Evolutionary conservation across 305 asterid species (phyloP), one percentile per base, ranked within the genome.

Genomic region (Caryopteris hybrid): DNA sequence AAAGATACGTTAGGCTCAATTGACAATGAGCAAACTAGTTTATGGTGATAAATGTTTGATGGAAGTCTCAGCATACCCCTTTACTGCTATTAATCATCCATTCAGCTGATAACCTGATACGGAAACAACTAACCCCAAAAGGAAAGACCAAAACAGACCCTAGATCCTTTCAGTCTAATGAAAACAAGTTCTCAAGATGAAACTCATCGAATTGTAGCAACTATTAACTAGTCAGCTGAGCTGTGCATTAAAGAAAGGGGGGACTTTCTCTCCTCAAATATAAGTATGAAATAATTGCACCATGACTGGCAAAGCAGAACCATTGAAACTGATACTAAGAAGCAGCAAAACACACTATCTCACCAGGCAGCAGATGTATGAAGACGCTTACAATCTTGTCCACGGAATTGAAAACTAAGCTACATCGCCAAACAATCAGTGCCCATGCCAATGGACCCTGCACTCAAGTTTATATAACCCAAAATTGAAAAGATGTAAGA

Each of bases 381-480:
- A 91, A 90, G 74, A 95, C 98, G 79, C 99, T 95, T 42, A 95
- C 97, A 57, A 91, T 85, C 82, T 95, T 95, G 87, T 95, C 98
- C 78, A 88, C 84, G 55, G 99, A 95, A 80, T 88, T 89, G 80
- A 95, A 95, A 60, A 95, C 99, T 81, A 95, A 81, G 86, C 99
- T 91, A 76, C 96, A 89, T 0, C 99, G 84, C 99, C 99, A 95
- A 23, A 95, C 85, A 67, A 95, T 91, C 60, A 91, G 79, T 34
- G 99, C 99, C 99, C 99, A 95, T 5, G 99, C 97, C 81, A 95
- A 81, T 2, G 99, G 99, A 20, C 99, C 97, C 96, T 92, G 84
- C 61, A 71, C 43, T 55, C 71, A 60, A 2, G 46, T 76, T 61
- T 41, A 67, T 22, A 71, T 11, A 39, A 45, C 46, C 20, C 55